Conservation (phyloP, 345 rosid species). For the Citrus glauca region DNA sequence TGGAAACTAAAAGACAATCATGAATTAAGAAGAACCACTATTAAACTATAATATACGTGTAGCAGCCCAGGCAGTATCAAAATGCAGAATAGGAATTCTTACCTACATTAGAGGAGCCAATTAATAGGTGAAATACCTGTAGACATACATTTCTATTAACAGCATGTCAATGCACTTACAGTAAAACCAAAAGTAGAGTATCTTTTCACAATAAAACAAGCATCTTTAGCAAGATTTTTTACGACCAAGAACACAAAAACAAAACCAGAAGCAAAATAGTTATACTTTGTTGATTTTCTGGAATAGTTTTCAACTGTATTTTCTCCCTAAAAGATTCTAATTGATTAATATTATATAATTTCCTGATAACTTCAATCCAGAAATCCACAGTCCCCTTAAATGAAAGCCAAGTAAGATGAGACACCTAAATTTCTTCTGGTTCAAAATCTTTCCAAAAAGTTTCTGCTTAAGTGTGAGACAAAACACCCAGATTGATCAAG, state of each 20-base stretch:
- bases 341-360: background rate
- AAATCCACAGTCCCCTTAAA: conserved; percentile 9
- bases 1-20: background rate
- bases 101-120: conserved; percentile 59
- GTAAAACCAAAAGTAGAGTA: background rate
- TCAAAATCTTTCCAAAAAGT: conserved; percentile 10
- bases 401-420: conserved; percentile 8
- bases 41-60: background rate
- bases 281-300: background rate
- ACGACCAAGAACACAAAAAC: background rate
- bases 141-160: conserved; percentile 16
- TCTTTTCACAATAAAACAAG: background rate
- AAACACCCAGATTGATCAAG: conserved; percentile 15
- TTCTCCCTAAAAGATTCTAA: background rate
- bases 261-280: background rate
- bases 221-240: background rate
- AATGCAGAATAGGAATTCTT: conserved; percentile 14
- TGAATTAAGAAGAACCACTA: background rate
- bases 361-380: conserved; percentile 1
- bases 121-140: conserved; percentile 65
- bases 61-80: background rate
- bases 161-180: conserved; percentile 7
- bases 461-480: conserved; percentile 13
- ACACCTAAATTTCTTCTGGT: conserved; percentile 5
- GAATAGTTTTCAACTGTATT: background rate